These are phyloP conservation scores for Piedraia hortae DNA, from an alignment of 2,329 filamentous ascomycete species.

Conservation along the genomic window DNA sequence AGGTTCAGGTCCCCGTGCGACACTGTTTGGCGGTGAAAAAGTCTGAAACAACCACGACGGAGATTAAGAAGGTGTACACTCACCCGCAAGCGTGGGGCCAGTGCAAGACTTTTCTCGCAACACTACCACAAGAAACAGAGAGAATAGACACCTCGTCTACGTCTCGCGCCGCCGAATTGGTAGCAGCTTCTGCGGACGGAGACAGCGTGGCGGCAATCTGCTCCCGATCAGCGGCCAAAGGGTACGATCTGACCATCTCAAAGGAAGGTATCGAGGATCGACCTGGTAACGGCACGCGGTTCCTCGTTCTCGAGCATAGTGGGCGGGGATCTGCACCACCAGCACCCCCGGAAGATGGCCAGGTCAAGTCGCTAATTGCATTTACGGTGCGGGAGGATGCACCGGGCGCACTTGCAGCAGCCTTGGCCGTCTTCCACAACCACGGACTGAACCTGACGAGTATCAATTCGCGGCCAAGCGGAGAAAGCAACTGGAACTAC, in stretches of 20 bases:
- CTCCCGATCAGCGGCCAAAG: slow-evolving; percentile 40
- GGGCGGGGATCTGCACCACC: no score
- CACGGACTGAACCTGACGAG: slow-evolving; percentile 44
- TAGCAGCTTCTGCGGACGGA: slow-evolving; percentile 24
- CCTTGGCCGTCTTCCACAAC: slow-evolving; percentile 48
- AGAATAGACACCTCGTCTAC: slow-evolving; percentile 65
- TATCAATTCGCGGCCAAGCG: slow-evolving; percentile 65
- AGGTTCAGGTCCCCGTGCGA: slow-evolving; percentile 65
- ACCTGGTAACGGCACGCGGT: slow-evolving; percentile 51
- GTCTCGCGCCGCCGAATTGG: slow-evolving; percentile 53
- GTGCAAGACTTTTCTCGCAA: slow-evolving; percentile 46
- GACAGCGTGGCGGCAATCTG: slow-evolving; percentile 45
- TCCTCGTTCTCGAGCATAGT: slow-evolving; percentile 32
- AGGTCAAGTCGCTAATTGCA: slow-evolving; percentile 44
- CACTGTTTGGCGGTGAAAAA: slow-evolving; percentile 34
- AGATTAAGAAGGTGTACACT: slow-evolving; percentile 56
- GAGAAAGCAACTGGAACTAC: slow-evolving; percentile 56
- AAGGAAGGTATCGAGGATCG: slow-evolving; percentile 43
- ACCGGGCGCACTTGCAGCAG: slow-evolving; percentile 61
- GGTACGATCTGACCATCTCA: slow-evolving; percentile 41
- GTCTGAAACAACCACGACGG: slow-evolving; percentile 8
- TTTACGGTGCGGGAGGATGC: slow-evolving; percentile 56
- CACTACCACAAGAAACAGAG: slow-evolving; percentile 45
- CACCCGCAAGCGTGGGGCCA: slow-evolving; percentile 93
- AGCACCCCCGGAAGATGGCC: not conserved